Evolutionary conservation across 1,284 basidiomycete species (phyloP).

Genomic region (Neolentinus lepideus): DNA sequence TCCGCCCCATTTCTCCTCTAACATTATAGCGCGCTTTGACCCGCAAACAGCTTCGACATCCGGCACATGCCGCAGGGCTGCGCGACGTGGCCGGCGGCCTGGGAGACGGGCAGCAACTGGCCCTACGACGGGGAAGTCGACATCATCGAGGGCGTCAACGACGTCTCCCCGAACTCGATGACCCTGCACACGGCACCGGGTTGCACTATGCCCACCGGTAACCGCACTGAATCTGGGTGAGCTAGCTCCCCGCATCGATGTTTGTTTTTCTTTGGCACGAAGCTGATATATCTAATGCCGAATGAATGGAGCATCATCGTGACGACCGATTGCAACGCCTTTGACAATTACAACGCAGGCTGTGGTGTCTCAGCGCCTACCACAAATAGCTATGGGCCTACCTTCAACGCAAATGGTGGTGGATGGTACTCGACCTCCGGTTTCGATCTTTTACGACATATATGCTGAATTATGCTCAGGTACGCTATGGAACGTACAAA

Average conservation of each 20-base stretch:
- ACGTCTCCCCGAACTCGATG: conserved; percentile 31
- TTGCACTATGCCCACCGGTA: conserved; percentile 32
- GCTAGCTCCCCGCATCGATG: no score
- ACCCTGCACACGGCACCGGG: conserved; percentile 45
- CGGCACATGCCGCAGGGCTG: conserved; percentile 24
- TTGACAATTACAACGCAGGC: conserved; percentile 50
- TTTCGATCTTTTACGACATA: not conserved
- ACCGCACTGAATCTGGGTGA: conserved; percentile 14
- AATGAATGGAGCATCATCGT: conserved; percentile 20
- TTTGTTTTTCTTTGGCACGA: conserved; percentile 11
- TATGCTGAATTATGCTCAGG: not conserved
- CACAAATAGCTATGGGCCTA: conserved; percentile 43
- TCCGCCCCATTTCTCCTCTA: conserved; percentile 4
- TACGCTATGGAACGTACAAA: conserved; percentile 41
- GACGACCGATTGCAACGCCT: conserved; percentile 36
- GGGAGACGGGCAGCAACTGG: conserved; percentile 35
- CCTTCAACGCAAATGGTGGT: conserved; percentile 53
- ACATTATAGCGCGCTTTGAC: conserved; percentile 4
- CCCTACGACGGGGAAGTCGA: conserved; percentile 26
- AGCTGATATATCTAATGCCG: no score
- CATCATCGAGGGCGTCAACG: conserved; percentile 12
- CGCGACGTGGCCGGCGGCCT: conserved; percentile 48
- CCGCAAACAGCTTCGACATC: conserved; percentile 11
- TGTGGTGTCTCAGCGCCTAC: conserved; percentile 49
- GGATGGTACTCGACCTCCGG: conserved; percentile 33